These are phyloP conservation scores for Barbarea vulgaris DNA, from an alignment of 345 rosid genomes.

Conservation along the genomic window DNA sequence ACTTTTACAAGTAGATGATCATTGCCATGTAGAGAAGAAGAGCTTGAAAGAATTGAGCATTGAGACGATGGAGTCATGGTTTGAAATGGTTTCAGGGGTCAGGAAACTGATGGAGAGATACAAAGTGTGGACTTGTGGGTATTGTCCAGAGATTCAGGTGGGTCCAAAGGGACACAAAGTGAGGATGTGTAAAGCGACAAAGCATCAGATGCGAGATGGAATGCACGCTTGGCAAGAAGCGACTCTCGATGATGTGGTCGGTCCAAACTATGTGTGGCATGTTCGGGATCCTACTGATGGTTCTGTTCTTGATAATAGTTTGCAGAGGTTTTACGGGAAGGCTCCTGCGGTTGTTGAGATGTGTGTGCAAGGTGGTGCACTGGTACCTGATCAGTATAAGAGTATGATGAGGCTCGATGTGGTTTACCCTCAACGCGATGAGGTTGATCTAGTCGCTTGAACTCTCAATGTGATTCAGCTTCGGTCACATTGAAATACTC, in stretches of 20 bases:
- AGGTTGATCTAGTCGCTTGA: constrained; percentile 79
- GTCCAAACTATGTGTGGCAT: constrained; percentile 89
- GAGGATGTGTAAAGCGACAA: constrained; percentile 78
- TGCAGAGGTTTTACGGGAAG: constrained; percentile 80
- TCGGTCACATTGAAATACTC: neutral
- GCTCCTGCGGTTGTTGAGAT: constrained; percentile 88
- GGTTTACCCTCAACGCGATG: constrained; percentile 73
- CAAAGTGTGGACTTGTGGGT: constrained; percentile 77
- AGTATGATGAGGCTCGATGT: constrained; percentile 94
- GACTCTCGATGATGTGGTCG: constrained; percentile 64
- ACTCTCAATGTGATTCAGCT: neutral
- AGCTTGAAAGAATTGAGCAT: constrained; percentile 52
- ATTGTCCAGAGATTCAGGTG: constrained; percentile 86
- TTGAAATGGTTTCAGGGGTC: constrained; percentile 68
- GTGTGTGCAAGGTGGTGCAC: constrained; percentile 74
- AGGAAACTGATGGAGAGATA: constrained; percentile 64
- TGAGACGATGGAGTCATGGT: constrained; percentile 63
- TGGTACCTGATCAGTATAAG: constrained; percentile 61
- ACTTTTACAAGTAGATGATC: constrained; percentile 11
- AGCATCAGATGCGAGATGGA: constrained; percentile 81
- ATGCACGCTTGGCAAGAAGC: constrained; percentile 96
- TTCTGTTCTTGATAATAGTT: constrained; percentile 59
- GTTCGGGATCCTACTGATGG: constrained; percentile 52
- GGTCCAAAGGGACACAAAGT: constrained; percentile 94
- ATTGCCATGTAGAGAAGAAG: constrained; percentile 21